Conservation (phyloP, 2,329 filamentous ascomycete genomes). For the Paraconiothyrium sp. region DNA sequence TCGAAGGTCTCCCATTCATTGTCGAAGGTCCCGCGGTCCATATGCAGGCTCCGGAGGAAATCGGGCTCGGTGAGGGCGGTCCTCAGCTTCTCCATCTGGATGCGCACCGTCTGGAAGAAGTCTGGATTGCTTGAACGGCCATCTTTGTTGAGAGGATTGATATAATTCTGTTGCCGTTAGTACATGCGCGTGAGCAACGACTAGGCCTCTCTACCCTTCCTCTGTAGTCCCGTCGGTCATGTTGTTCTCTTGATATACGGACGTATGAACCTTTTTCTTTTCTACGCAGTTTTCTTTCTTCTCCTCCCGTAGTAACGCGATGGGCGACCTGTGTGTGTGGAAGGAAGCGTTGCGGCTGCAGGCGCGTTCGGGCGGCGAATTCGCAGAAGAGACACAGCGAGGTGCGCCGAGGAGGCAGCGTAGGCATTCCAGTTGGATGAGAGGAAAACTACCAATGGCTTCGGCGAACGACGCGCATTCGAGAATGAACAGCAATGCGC, state of each 20-base stretch:
- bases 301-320: conserved; percentile 11
- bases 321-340: conserved; percentile 36
- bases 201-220: neutral
- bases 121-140: neutral
- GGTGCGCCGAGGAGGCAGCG: conserved; percentile 35
- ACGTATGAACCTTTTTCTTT: neutral
- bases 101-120: conserved; percentile 21
- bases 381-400: conserved; percentile 55
- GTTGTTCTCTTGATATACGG: neutral
- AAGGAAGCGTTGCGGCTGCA: conserved; percentile 38
- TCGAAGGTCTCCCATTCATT: conserved; percentile 40
- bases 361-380: conserved; percentile 38
- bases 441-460: neutral
- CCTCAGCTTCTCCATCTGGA: conserved; percentile 26
- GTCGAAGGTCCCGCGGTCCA: conserved; percentile 37
- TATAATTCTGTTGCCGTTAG: conserved; percentile 5
- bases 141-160: conserved; percentile 9
- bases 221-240: neutral
- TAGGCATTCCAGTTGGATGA: conserved; percentile 36
- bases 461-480: neutral
- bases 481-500: neutral
- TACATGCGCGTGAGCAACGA: neutral
- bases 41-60: conserved; percentile 38
- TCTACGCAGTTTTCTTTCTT: neutral
- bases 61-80: conserved; percentile 27